Evolutionary conservation across 116 monocot species (phyloP).

Genomic region (Cymodocea nodosa): DNA sequence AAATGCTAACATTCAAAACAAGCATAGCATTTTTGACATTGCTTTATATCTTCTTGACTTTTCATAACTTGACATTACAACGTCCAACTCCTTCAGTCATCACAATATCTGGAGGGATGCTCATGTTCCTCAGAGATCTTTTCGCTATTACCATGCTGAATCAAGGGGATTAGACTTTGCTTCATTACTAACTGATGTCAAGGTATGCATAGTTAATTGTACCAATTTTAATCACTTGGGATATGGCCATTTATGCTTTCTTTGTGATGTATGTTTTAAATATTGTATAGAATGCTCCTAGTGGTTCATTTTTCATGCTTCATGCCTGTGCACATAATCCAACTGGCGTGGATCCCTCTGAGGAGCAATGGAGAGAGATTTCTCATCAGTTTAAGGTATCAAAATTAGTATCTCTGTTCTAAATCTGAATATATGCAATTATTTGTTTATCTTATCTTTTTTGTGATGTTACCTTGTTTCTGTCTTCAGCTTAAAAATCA

Average conservation of each 20-base stretch:
- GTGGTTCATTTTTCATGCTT: constrained; percentile 97
- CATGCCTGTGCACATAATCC: constrained; percentile 99
- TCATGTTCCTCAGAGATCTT: constrained; percentile 79
- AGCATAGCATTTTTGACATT: too few relatives aligned
- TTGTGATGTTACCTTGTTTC: neutral
- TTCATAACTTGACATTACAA: neutral
- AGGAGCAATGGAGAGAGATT: constrained; percentile 97
- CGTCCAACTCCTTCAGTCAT: constrained; percentile 37
- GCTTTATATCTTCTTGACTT: too few relatives aligned
- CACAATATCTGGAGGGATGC: constrained; percentile 99
- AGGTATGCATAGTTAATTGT: constrained; percentile 23
- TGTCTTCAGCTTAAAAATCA: constrained; percentile 72
- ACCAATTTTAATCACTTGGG: neutral
- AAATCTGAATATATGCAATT: neutral
- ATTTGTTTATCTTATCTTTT: neutral
- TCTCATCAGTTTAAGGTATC: constrained; percentile 93
- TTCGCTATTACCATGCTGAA: constrained; percentile 85
- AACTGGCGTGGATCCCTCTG: constrained; percentile 95
- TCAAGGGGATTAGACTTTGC: constrained; percentile 82
- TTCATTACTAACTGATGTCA: constrained; percentile 77
- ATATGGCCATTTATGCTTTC: neutral
- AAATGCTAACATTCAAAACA: too few relatives aligned
- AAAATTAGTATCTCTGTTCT: neutral
- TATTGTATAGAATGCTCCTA: constrained; percentile 79
- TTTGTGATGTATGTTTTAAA: neutral